Evolutionary conservation across 2,329 filamentous ascomycete species (phyloP).

Genomic region (Truncatella angustata): DNA sequence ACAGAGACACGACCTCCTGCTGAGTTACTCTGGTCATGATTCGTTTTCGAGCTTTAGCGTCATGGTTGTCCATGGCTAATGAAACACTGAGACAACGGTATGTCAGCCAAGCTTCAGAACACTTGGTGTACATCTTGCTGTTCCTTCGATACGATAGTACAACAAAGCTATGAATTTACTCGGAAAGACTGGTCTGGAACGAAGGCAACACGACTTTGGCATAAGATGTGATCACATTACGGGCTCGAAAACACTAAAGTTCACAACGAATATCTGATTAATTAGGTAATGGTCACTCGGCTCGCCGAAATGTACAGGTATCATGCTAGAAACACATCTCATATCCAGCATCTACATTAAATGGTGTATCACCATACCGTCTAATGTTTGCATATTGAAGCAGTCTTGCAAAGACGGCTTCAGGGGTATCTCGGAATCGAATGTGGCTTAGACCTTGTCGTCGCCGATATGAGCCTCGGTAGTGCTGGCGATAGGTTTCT

Average conservation of each 20-base stretch:
- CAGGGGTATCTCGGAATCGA: constrained; percentile 3
- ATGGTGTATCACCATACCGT: constrained; percentile 5
- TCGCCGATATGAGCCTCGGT: constrained; percentile 19
- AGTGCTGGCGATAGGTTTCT: constrained; percentile 18
- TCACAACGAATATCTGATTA: neutral
- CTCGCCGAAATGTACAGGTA: neutral
- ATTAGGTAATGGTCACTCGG: neutral
- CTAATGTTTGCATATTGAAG: constrained; percentile 1
- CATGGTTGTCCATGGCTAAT: no score
- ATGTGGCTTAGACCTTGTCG: constrained; percentile 24
- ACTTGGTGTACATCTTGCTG: no score
- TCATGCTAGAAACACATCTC: neutral
- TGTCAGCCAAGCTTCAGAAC: no score
- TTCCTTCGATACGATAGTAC: no score
- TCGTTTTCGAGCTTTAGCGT: no score
- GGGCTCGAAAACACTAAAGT: neutral
- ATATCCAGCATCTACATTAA: constrained; percentile 1
- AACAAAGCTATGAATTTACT: no score
- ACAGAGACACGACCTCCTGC: no score
- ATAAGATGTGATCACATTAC: neutral
- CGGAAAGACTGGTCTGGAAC: no score
- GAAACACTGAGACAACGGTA: no score
- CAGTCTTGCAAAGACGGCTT: neutral
- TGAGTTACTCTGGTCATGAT: no score
- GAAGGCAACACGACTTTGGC: no score